These are phyloP conservation scores for Auxenochlorella pyrenoidosa DNA, from an alignment of 139 green algal species.

Conservation along the genomic window DNA sequence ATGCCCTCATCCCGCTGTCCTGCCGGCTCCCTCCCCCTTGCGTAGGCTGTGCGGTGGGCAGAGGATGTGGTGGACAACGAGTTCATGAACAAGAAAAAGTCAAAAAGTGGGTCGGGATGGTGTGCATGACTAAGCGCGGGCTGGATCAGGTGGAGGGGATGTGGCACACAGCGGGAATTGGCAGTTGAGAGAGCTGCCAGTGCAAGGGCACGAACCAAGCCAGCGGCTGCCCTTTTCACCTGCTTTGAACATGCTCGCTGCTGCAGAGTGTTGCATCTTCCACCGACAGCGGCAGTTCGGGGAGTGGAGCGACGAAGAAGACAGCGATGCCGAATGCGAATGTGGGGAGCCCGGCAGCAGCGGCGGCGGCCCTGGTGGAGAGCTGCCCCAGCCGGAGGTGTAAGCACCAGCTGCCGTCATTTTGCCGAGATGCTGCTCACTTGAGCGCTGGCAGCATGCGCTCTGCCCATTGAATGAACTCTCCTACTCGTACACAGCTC, in stretches of 20 bases:
- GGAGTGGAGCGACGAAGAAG: slow-evolving; percentile 85
- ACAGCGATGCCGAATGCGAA: slow-evolving; percentile 69
- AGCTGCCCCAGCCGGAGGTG: background rate
- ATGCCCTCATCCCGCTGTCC: background rate
- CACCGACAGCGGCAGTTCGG: slow-evolving; percentile 82
- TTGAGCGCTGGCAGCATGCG: no score
- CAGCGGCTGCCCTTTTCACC: no score
- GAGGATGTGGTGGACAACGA: slow-evolving; percentile 85
- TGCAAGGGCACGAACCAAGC: no score
- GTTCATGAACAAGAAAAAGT: slow-evolving; percentile 74
- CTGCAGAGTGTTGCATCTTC: slow-evolving; percentile 92
- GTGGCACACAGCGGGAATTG: no score
- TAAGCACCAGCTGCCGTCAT: background rate
- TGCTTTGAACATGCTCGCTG: background rate
- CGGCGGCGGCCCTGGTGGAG: background rate
- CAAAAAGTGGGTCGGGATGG: slow-evolving; percentile 70
- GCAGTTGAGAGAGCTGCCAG: background rate
- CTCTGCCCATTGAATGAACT: no score
- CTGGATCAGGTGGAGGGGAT: no score
- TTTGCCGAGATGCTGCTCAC: background rate
- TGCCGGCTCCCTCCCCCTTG: no score
- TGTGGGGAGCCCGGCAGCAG: slow-evolving; percentile 6
- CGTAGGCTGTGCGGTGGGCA: slow-evolving; percentile 78
- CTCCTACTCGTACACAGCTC: no score
- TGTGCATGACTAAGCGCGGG: no score